Percentiles rank a stretch among this genome's conserved stretches.
These are phyloP conservation scores for Deinandra increscens DNA, from an alignment of 129 eudicot genomes.

Conservation along the genomic window DNA sequence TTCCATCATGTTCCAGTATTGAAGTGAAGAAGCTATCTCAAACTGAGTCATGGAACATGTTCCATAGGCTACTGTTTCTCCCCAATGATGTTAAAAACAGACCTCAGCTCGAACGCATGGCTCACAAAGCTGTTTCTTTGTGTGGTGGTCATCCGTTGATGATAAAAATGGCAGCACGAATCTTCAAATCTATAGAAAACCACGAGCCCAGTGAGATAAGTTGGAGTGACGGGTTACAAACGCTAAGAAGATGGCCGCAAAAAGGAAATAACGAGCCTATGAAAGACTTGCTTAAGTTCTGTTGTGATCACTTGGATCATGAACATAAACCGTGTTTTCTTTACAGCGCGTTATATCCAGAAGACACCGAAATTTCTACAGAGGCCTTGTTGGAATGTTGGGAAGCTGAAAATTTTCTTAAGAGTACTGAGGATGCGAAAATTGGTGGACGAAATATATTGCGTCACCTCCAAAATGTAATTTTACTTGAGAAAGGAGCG, in stretches of 20 bases:
- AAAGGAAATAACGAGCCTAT: conserved; percentile 29
- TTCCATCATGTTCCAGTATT: conserved; percentile 22
- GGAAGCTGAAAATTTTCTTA: conserved; percentile 36
- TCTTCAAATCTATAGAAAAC: conserved; percentile 29
- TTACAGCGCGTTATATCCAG: conserved; percentile 42
- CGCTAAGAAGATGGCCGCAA: conserved; percentile 27
- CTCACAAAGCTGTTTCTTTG: conserved; percentile 18
- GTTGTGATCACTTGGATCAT: conserved; percentile 30
- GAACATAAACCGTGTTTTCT: conserved; percentile 36
- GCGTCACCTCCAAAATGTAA: conserved; percentile 30
- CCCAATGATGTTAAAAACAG: conserved; percentile 14
- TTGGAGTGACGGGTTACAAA: conserved; percentile 29
- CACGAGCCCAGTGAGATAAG: conserved; percentile 21
- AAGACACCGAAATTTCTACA: conserved; percentile 28
- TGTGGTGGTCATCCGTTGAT: conserved; percentile 35
- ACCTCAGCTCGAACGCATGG: conserved; percentile 18
- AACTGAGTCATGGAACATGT: conserved; percentile 34
- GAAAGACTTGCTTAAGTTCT: conserved; percentile 27
- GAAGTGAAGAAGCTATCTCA: conserved; percentile 27
- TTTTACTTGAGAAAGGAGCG: conserved; percentile 33
- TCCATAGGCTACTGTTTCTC: conserved; percentile 20
- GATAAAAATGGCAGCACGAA: conserved; percentile 38
- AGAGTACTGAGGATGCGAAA: conserved; percentile 15
- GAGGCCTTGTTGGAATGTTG: conserved; percentile 37
- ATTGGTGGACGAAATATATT: conserved; percentile 18